Evolutionary conservation across 2,329 filamentous ascomycete genomes (phyloP), one percentile per base, ranked within the genome.

Genomic region (Paraconiothyrium sp.): DNA sequence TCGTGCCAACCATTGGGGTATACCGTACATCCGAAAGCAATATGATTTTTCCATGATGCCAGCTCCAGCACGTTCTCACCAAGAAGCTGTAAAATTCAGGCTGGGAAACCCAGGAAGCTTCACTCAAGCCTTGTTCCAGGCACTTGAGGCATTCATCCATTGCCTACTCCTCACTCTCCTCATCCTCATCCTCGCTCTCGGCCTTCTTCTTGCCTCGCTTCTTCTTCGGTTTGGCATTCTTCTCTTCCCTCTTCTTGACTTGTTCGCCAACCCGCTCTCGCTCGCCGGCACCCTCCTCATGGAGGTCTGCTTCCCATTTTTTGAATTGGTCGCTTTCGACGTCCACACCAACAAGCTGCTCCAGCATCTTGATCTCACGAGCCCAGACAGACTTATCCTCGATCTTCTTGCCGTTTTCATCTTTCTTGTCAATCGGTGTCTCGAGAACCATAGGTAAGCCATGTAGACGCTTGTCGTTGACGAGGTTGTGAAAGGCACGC

Each of bases 331-430:
- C 84, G n/a, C 87, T 84, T 39, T 93, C 90, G 0, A 87, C 76
- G 75, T 97, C 91, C 87, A 94, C 92, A 8, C 90, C 94, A 44
- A 97, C 90, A 54, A 99, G 83, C 49, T 89, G 89, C 80, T 99
- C 95, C 5, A 99, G 85, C 66, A 98, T 83, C 82, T 97, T 97
- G 80, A 99, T 98, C 81, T 99, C 95, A 49, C 89, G 85, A 0
- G 94, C 93, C 94, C 94, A 98, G 16, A 97, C 85, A 57, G 87
- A 83, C 77, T 90, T 92, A 77, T 97, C 93, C 73, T 97, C 91
- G 41, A 89, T 78, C 32, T 84, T 84, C 71, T 84, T 84, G 47
- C 90, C 90, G 66, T 89, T 84, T 51, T 84, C 81, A 20, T 86
- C 89, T 49, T 88, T 87, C 41, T 85, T 85, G 64, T 96, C 92